These are phyloP conservation scores for Thalassiosira gravida DNA, from an alignment of 352 stramenopile species.

Conservation along the genomic window DNA sequence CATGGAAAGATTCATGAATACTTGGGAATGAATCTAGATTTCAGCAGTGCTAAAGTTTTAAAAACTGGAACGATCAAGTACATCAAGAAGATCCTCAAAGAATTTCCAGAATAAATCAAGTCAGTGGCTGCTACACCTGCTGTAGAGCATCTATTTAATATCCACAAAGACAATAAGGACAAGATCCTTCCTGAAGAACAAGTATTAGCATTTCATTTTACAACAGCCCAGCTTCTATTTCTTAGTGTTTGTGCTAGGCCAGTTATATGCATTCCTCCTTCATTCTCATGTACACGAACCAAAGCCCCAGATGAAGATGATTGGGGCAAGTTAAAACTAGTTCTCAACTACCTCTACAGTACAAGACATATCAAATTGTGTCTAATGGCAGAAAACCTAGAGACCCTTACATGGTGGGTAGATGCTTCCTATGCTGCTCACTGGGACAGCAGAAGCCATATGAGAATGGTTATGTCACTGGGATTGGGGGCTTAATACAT, in stretches of 20 bases:
- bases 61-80: constrained; percentile 36
- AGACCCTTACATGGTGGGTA: constrained; percentile 13
- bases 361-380: constrained; percentile 7
- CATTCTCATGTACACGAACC: not conserved
- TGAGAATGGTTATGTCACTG: constrained; percentile 33
- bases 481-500: constrained; percentile 48
- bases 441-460: constrained; percentile 20
- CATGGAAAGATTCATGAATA: constrained; percentile 30
- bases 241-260: not conserved
- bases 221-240: not conserved
- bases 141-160: constrained; percentile 11
- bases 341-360: not conserved
- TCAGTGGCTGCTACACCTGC: not conserved
- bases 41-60: constrained; percentile 8
- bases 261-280: not conserved
- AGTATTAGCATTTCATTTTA: not conserved
- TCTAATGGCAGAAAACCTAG: constrained; percentile 14
- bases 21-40: constrained; percentile 22
- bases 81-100: not conserved
- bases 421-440: constrained; percentile 51
- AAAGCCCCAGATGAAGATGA: constrained; percentile 15
- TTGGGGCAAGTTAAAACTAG: not conserved
- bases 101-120: constrained; percentile 1
- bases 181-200: not conserved
- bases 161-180: not conserved